Evolutionary conservation across 2,329 filamentous ascomycete species (phyloP).

Genomic region (Cordyceps javanica): DNA sequence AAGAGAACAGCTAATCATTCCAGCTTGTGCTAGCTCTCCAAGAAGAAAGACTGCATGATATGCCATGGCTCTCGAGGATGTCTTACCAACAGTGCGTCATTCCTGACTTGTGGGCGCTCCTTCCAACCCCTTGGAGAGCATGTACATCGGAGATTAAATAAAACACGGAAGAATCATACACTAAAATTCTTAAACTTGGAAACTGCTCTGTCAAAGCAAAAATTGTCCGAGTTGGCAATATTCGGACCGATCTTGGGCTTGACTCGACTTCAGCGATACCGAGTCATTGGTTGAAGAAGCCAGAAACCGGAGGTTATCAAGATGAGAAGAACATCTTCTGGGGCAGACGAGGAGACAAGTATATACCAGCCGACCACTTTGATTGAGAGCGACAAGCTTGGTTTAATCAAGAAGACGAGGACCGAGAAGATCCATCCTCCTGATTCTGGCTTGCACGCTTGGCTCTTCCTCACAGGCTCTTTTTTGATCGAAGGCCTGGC

Average conservation of each 20-base stretch:
- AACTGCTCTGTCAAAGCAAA: not conserved
- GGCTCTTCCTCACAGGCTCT: constrained; percentile 22
- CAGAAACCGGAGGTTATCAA: not conserved
- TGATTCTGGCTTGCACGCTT: constrained; percentile 28
- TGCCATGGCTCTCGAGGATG: not conserved
- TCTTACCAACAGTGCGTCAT: not conserved
- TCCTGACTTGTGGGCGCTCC: not conserved
- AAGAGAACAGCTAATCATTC: not conserved
- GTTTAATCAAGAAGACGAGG: not conserved
- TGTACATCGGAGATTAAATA: not conserved
- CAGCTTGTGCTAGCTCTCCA: not conserved
- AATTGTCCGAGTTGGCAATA: not conserved
- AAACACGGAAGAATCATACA: not conserved
- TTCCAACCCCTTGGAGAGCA: not conserved
- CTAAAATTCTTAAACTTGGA: not conserved
- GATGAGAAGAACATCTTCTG: not conserved
- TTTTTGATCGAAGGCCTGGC: constrained; percentile 18
- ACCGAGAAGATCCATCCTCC: not conserved
- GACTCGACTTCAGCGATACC: not conserved
- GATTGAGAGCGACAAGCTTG: constrained; percentile 1
- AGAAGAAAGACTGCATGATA: not conserved
- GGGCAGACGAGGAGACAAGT: not conserved
- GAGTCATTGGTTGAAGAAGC: not conserved
- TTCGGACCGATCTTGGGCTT: not conserved
- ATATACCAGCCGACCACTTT: not conserved